These are phyloP conservation scores for Gentiana macrophylla DNA, from an alignment of 257 asterid species.

Conservation along the genomic window DNA sequence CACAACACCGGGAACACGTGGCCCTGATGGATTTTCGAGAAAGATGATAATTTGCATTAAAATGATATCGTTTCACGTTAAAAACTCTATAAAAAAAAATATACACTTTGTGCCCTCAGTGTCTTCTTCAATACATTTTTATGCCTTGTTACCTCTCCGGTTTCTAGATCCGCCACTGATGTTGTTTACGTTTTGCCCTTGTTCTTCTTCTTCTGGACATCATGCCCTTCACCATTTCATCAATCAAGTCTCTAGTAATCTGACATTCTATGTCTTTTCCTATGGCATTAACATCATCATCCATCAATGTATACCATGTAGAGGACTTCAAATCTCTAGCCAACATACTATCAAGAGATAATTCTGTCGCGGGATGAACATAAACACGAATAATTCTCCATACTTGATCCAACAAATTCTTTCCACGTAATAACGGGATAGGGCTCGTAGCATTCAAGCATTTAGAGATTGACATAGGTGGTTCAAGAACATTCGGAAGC, in stretches of 20 bases:
- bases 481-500: slow-evolving; percentile 56
- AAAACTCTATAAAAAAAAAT: no score
- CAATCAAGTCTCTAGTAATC: slow-evolving; percentile 53
- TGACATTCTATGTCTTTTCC: slow-evolving; percentile 59
- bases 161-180: no score
- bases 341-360: slow-evolving; percentile 51
- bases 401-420: slow-evolving; percentile 44
- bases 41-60: no score
- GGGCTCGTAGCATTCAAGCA: slow-evolving; percentile 34
- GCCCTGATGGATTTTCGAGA: no score
- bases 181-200: no score
- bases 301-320: slow-evolving; percentile 49
- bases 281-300: slow-evolving; percentile 46
- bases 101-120: no score
- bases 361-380: slow-evolving; percentile 43
- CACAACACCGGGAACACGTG: no score
- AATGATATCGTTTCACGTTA: no score
- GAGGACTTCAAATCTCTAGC: slow-evolving; percentile 47
- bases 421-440: slow-evolving; percentile 47
- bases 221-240: slow-evolving; percentile 46
- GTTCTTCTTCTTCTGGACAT: no score
- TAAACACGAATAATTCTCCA: slow-evolving; percentile 41
- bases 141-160: no score
- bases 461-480: slow-evolving; percentile 35
- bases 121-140: no score